phyloP scores from a whole-genome alignment of 495 filamentous ascomycete species.

The Penicillium flavigenum region DNA sequence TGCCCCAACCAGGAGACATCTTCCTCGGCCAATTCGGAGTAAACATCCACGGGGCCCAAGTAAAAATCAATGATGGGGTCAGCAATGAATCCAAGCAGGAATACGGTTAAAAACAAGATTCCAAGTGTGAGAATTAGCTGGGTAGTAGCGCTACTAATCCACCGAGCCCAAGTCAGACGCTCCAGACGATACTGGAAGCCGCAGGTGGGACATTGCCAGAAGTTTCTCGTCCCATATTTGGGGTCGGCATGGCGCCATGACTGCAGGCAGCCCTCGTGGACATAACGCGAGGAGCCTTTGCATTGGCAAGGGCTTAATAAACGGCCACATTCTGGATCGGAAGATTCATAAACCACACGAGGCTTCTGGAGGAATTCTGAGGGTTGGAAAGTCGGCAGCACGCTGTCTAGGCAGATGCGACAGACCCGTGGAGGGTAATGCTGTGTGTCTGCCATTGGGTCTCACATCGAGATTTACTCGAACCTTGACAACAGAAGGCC shows the following conservation, averaged over 20 bases:
- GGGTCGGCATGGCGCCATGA: conserved; percentile 79
- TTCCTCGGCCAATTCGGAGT: conserved; percentile 43
- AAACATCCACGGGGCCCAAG: conserved; percentile 64
- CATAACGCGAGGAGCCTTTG: conserved; percentile 88
- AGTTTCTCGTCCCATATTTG: conserved; percentile 62
- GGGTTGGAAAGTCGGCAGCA: conserved; percentile 72
- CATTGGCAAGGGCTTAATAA: conserved; percentile 92
- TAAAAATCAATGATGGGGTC: conserved; percentile 91
- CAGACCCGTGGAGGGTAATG: conserved; percentile 72
- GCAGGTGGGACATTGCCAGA: conserved; percentile 88
- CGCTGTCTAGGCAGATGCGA: conserved; percentile 88
- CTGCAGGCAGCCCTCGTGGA: conserved; percentile 92
- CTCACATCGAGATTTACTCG: conserved; percentile 9
- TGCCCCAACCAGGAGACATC: conserved; percentile 69
- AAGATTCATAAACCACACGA: conserved; percentile 71
- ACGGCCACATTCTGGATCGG: conserved; percentile 69
- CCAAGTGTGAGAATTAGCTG: conserved; percentile 65
- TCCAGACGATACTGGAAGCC: conserved; percentile 79
- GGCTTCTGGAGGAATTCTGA: conserved; percentile 62
- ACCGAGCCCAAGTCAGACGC: conserved; percentile 71
- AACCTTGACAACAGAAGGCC: conserved; percentile 1
- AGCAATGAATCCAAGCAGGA: conserved; percentile 82
- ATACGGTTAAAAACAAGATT: conserved; percentile 70
- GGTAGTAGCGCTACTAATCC: conserved; percentile 64
- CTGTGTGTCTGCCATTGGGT: conserved; percentile 30